Evolutionary conservation across 306 rosid genomes (phyloP).

Genomic region (Vachellia pachyceras): DNA sequence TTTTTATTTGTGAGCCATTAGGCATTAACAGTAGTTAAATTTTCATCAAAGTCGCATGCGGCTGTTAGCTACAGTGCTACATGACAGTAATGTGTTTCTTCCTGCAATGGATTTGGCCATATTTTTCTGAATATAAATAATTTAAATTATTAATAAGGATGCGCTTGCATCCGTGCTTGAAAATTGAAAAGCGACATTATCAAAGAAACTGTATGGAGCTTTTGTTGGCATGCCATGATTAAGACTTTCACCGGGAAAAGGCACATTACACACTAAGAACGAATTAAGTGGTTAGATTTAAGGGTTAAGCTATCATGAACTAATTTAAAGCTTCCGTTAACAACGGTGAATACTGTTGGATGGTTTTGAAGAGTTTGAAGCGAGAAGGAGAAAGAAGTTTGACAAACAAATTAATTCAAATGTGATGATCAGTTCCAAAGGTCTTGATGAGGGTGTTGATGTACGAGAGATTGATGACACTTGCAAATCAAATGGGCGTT

Average conservation of each 20-base stretch:
- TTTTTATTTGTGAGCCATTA: neutral
- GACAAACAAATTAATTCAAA: conserved; percentile 95
- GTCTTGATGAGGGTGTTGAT: conserved; percentile 97
- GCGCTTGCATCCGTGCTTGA: neutral
- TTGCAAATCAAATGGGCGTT: conserved; percentile 11
- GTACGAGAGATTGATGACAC: conserved; percentile 45
- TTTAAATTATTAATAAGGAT: neutral
- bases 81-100: neutral
- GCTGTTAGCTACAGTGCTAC: neutral
- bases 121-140: neutral
- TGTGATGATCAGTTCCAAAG: conserved; percentile 89
- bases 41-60: neutral
- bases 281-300: too few relatives aligned
- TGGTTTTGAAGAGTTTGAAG: conserved; percentile 94
- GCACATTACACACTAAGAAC: too few relatives aligned
- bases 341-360: conserved; percentile 57
- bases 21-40: neutral
- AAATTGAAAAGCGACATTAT: neutral
- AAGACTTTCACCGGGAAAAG: too few relatives aligned
- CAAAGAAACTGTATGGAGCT: too few relatives aligned
- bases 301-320: too few relatives aligned
- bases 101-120: neutral
- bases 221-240: too few relatives aligned
- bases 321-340: too few relatives aligned
- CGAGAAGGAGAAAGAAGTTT: conserved; percentile 85